Evolutionary conservation across 2,329 filamentous ascomycete genomes (phyloP).

Genomic region (Fusarium sp.): DNA sequence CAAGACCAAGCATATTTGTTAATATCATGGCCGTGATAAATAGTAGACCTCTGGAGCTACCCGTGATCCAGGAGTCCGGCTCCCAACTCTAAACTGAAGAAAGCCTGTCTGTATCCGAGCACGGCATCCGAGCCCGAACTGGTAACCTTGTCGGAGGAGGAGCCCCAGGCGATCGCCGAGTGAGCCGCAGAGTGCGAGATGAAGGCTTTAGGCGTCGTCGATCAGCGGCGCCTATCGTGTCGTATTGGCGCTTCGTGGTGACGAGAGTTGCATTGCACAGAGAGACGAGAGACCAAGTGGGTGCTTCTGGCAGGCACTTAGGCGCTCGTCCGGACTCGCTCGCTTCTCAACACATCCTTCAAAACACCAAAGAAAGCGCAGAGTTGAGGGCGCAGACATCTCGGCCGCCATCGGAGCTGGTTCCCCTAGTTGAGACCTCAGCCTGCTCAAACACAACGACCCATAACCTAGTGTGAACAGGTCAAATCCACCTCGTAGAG

Average conservation of each 20-base stretch:
- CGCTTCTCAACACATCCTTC: not conserved
- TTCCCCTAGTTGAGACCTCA: slow-evolving; percentile 12
- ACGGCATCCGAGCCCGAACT: not conserved
- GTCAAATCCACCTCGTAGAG: slow-evolving; percentile 9
- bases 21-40: not conserved
- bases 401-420: slow-evolving; percentile 20
- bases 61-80: not conserved
- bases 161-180: not conserved
- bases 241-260: slow-evolving; percentile 1
- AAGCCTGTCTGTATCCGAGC: not conserved
- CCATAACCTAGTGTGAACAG: slow-evolving; percentile 8
- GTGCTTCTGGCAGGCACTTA: not conserved
- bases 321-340: slow-evolving; percentile 12
- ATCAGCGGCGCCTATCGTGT: slow-evolving; percentile 3
- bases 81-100: not conserved
- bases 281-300: not conserved
- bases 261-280: not conserved
- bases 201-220: slow-evolving; percentile 7
- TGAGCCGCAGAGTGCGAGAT: slow-evolving; percentile 5
- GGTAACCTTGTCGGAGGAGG: slow-evolving; percentile 2
- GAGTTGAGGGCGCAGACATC: slow-evolving; percentile 12
- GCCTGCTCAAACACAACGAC: slow-evolving; percentile 11
- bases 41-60: not conserved
- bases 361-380: slow-evolving; percentile 9
- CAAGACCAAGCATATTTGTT: not conserved